Percentiles rank a stretch among this genome's conserved stretches.
Conservation (phyloP, 2,329 filamentous ascomycete genomes). For the Akanthomyces muscarius region DNA sequence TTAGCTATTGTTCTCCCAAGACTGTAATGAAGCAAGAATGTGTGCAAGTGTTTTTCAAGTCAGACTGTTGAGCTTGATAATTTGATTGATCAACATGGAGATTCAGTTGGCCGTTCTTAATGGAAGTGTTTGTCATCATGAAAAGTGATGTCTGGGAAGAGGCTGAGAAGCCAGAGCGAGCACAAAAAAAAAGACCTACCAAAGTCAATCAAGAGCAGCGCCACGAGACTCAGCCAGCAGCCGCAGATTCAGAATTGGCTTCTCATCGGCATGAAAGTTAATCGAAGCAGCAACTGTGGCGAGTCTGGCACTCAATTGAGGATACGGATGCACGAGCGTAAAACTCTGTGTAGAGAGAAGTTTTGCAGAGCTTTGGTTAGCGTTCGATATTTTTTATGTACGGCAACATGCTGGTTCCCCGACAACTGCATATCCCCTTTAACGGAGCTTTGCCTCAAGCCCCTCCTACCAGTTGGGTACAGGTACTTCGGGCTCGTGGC, state of each 20-base stretch:
- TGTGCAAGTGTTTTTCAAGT: conserved; percentile 26
- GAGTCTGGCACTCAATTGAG: not conserved
- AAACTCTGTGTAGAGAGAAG: conserved; percentile 1
- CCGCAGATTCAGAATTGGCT: not conserved
- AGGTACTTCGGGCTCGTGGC: not conserved
- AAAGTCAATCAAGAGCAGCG: not conserved
- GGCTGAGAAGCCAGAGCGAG: conserved; percentile 19
- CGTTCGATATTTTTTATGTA: conserved; percentile 6
- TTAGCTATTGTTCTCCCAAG: conserved; percentile 1
- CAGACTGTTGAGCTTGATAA: conserved; percentile 66
- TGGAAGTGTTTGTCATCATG: conserved; percentile 53
- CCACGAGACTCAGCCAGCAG: not conserved
- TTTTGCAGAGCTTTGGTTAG: not conserved
- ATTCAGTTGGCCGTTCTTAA: conserved; percentile 67
- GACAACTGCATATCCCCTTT: conserved; percentile 13
- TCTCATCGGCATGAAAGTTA: not conserved
- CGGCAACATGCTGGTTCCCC: conserved; percentile 4
- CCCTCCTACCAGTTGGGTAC: not conserved
- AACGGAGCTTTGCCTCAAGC: not conserved
- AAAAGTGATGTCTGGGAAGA: conserved; percentile 20
- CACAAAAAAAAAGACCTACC: conserved; percentile 9
- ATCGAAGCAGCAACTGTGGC: not conserved
- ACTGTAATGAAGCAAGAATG: conserved; percentile 7
- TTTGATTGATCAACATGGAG: conserved; percentile 51
- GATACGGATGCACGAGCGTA: not conserved